A percentile compares a stretch with the other conserved stretches of the same genome.
phyloP scores from a whole-genome alignment of 2,329 filamentous ascomycete species.

The Acrodontium crateriforme region DNA sequence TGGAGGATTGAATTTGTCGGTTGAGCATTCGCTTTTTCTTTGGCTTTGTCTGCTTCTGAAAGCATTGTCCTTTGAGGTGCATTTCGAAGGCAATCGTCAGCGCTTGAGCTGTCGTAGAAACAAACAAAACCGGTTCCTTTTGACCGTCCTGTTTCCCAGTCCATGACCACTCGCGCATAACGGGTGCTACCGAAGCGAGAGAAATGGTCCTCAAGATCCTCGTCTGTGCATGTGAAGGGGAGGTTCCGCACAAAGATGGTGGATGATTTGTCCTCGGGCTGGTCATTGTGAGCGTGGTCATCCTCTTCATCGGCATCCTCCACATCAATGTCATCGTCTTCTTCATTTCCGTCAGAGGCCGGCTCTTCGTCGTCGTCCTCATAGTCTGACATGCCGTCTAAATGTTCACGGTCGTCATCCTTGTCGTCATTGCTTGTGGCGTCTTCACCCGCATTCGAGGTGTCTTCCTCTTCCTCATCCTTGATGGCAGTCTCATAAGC shows the following conservation, averaged over 20 bases:
- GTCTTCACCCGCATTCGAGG: slow-evolving; percentile 6
- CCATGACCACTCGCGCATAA: slow-evolving; percentile 84
- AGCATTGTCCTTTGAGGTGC: slow-evolving; percentile 47
- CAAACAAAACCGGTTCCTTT: slow-evolving; percentile 92
- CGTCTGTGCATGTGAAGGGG: slow-evolving; percentile 76
- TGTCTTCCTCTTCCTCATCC: slow-evolving; percentile 14
- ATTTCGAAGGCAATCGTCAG: slow-evolving; percentile 57
- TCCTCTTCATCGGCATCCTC: slow-evolving; percentile 16
- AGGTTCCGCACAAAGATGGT: slow-evolving; percentile 91
- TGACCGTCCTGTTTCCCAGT: slow-evolving; percentile 70
- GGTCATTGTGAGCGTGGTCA: slow-evolving; percentile 23
- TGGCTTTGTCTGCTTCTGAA: slow-evolving; percentile 15
- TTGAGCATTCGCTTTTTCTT: slow-evolving; percentile 12
- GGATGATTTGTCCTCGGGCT: slow-evolving; percentile 49
- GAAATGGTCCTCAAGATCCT: slow-evolving; percentile 73
- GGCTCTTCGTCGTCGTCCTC: slow-evolving; percentile 10
- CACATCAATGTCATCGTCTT: slow-evolving; percentile 12
- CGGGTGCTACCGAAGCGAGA: slow-evolving; percentile 73
- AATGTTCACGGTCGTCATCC: slow-evolving; percentile 6
- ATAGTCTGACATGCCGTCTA: slow-evolving; percentile 6
- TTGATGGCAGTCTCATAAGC: slow-evolving; percentile 6
- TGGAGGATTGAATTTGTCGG: slow-evolving; percentile 73
- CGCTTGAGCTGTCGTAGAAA: slow-evolving; percentile 68
- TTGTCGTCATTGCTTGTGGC: slow-evolving; percentile 9
- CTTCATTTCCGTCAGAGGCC: slow-evolving; percentile 9